These are phyloP conservation scores for Colletotrichum orbiculare DNA, from an alignment of 2,329 filamentous ascomycete species.

Conservation along the genomic window DNA sequence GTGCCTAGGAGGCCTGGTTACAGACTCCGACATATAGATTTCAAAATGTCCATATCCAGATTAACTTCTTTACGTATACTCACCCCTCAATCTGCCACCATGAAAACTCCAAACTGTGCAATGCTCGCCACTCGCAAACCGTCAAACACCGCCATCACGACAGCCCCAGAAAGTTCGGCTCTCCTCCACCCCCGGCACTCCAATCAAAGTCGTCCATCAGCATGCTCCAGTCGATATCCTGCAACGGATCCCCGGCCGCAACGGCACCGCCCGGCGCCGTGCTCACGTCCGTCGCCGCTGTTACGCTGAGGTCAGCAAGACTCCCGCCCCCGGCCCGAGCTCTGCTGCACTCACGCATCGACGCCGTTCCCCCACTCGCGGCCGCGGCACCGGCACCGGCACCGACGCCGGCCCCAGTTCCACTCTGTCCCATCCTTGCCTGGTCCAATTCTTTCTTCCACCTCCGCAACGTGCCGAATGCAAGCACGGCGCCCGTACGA, in stretches of 20 bases:
- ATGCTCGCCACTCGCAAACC: too few relatives aligned
- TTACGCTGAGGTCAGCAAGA: conserved; percentile 31
- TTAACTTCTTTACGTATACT: too few relatives aligned
- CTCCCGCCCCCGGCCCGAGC: conserved; percentile 10
- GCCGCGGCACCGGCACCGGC: conserved; percentile 24
- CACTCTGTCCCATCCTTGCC: conserved; percentile 37
- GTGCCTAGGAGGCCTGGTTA: too few relatives aligned
- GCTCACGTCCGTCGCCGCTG: conserved; percentile 24
- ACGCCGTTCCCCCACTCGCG: background rate
- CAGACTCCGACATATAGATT: too few relatives aligned
- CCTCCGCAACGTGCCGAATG: conserved; percentile 60
- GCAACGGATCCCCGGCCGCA: conserved; percentile 47
- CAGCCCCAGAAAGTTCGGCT: conserved; percentile 33
- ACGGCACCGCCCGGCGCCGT: background rate
- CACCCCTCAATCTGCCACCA: too few relatives aligned
- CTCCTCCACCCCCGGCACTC: conserved; percentile 40
- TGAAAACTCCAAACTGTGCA: too few relatives aligned
- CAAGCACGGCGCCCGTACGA: conserved; percentile 60
- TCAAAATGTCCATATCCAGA: too few relatives aligned
- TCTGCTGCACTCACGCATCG: conserved; percentile 29
- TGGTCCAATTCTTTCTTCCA: conserved; percentile 57
- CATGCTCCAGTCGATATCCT: conserved; percentile 61
- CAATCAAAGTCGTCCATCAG: conserved; percentile 64
- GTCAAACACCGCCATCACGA: conserved; percentile 9
- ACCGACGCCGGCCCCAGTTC: conserved; percentile 10